A percentile compares a stretch with the other conserved stretches of the same genome.
Evolutionary conservation across 352 stramenopile genomes (phyloP).

Genomic region (Pythium folliculosum): DNA sequence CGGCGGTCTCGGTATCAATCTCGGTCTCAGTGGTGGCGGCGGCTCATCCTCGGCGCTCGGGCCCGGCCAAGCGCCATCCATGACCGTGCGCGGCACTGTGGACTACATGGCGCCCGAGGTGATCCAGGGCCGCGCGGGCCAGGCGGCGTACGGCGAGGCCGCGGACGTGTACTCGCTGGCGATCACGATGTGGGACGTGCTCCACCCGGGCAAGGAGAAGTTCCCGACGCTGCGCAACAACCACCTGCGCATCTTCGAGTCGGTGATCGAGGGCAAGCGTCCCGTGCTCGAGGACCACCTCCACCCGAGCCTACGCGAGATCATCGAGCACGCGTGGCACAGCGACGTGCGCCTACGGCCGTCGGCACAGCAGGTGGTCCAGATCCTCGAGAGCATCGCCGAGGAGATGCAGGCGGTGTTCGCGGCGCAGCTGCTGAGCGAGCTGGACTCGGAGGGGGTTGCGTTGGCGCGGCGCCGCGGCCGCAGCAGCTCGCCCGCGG

Average conservation of each 20-base stretch:
- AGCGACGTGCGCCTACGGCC: slow-evolving; percentile 24
- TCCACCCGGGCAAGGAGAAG: slow-evolving; percentile 41
- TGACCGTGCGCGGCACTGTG: slow-evolving; percentile 39
- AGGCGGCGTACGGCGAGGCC: slow-evolving; percentile 40
- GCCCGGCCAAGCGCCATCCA: slow-evolving; percentile 23
- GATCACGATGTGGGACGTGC: slow-evolving; percentile 68
- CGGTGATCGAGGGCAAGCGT: slow-evolving; percentile 46
- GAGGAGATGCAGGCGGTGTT: slow-evolving; percentile 29
- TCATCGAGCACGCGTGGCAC: slow-evolving; percentile 36
- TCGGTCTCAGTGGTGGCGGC: slow-evolving; percentile 29
- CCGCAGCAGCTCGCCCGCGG: slow-evolving; percentile 1
- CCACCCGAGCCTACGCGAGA: slow-evolving; percentile 26
- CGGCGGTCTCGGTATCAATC: too few relatives aligned
- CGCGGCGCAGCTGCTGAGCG: slow-evolving; percentile 20
- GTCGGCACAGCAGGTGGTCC: slow-evolving; percentile 30
- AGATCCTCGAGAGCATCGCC: slow-evolving; percentile 30
- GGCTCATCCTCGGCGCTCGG: slow-evolving; percentile 29
- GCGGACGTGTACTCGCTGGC: slow-evolving; percentile 60
- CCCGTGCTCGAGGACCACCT: slow-evolving; percentile 30
- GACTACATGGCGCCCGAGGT: slow-evolving; percentile 69
- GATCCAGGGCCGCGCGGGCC: slow-evolving; percentile 36
- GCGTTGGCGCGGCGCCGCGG: not conserved
- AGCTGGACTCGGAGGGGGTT: slow-evolving; percentile 10
- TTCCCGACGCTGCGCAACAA: slow-evolving; percentile 35
- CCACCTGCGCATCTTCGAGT: slow-evolving; percentile 43